Conservation (phyloP, 331 rosid species). For the Arachis monticola region DNA sequence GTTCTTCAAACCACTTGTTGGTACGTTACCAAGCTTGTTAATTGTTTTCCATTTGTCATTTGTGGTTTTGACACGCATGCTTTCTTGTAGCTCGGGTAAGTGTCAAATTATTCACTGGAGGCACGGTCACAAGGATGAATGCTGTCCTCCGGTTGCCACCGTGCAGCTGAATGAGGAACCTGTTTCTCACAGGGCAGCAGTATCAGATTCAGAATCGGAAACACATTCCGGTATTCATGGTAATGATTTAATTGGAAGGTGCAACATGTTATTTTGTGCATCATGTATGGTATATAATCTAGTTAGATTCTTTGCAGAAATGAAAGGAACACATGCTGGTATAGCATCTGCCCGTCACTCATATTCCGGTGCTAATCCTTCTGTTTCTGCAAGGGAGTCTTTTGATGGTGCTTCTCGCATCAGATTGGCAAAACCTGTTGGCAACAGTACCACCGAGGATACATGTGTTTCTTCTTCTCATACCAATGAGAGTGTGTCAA, state of each 20-base stretch:
- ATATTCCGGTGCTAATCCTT: conserved; percentile 39
- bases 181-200: conserved; percentile 34
- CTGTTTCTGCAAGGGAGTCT: conserved; percentile 45
- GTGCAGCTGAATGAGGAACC: conserved; percentile 39
- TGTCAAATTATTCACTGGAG: conserved; percentile 94
- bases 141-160: conserved; percentile 49
- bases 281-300: conserved; percentile 37
- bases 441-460: conserved; percentile 27
- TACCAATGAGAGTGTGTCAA: conserved; percentile 31
- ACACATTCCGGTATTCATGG: conserved; percentile 45
- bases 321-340: conserved; percentile 40
- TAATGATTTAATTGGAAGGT: conserved; percentile 41
- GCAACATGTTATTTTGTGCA: conserved; percentile 22
- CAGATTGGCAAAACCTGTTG: conserved; percentile 44
- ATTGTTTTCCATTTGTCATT: conserved; percentile 2
- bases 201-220: conserved; percentile 21
- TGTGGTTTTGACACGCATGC: conserved; percentile 36
- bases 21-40: conserved; percentile 26
- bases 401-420: conserved; percentile 36
- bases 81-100: conserved; percentile 82
- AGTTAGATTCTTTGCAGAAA: conserved; percentile 49
- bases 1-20: background rate
- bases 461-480: conserved; percentile 27
- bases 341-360: conserved; percentile 40
- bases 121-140: conserved; percentile 86